A percentile compares a stretch with the other conserved stretches of the same genome.
These are phyloP conservation scores for Neurospora sp. DNA, from an alignment of 2,329 filamentous ascomycete species.

Conservation along the genomic window DNA sequence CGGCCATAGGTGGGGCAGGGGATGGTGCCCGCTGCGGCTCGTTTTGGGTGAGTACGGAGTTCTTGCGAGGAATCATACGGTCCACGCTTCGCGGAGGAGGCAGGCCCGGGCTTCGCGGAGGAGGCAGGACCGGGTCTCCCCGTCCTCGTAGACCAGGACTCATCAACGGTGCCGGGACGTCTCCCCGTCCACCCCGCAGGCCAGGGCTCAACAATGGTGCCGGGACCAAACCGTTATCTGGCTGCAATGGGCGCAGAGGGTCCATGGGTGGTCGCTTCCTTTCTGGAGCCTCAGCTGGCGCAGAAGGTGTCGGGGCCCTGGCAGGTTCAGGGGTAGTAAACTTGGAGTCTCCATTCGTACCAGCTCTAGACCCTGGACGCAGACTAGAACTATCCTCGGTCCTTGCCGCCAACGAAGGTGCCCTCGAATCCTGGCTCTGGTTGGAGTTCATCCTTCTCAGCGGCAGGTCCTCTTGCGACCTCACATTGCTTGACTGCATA, in stretches of 20 bases:
- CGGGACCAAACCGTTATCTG: constrained; percentile 45
- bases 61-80: constrained; percentile 37
- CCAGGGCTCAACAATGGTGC: constrained; percentile 20
- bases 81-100: constrained; percentile 40
- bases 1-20: constrained; percentile 4
- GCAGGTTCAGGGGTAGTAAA: constrained; percentile 18
- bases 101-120: constrained; percentile 34
- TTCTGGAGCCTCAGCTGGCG: constrained; percentile 46
- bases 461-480: constrained; percentile 30
- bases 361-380: constrained; percentile 44
- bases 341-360: constrained; percentile 19
- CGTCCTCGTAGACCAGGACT: constrained; percentile 32
- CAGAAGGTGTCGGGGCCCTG: constrained; percentile 16
- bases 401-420: constrained; percentile 34
- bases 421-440: constrained; percentile 48
- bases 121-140: constrained; percentile 35
- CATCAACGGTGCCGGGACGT: constrained; percentile 47
- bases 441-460: constrained; percentile 41
- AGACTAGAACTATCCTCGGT: constrained; percentile 43
- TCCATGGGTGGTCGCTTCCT: constrained; percentile 59
- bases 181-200: too few relatives aligned
- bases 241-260: constrained; percentile 37
- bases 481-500: constrained; percentile 34
- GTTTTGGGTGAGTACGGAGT: constrained; percentile 22
- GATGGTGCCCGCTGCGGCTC: constrained; percentile 8